Percentiles rank a stretch among this genome's conserved stretches.
These are phyloP conservation scores for Adansonia gregorii DNA, from an alignment of 441 rosid genomes.

Conservation along the genomic window DNA sequence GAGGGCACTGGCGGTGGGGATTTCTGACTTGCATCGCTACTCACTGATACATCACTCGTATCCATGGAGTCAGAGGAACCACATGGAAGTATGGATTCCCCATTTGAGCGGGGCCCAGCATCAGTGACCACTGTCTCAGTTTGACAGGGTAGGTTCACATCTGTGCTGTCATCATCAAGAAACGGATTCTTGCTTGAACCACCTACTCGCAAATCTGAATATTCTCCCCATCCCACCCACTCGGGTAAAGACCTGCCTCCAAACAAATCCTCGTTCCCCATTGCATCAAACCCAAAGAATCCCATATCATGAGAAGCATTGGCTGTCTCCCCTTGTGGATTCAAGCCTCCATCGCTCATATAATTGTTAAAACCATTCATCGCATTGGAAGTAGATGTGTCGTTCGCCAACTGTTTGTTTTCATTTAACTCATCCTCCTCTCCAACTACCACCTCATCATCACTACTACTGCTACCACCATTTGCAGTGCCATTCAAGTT, in stretches of 20 bases:
- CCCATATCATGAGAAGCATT: conserved; percentile 44
- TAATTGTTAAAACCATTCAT: conserved; percentile 41
- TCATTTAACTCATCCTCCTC: conserved; percentile 79
- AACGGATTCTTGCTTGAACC: conserved; percentile 69
- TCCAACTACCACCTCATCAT: conserved; percentile 95
- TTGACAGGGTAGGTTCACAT: conserved; percentile 43
- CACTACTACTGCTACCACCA: conserved; percentile 75
- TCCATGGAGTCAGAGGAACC: conserved; percentile 49
- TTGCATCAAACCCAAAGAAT: conserved; percentile 64
- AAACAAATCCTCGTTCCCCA: conserved; percentile 59
- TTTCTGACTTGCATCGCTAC: conserved; percentile 47
- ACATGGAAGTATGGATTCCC: conserved; percentile 49
- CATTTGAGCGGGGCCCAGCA: conserved; percentile 44
- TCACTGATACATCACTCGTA: conserved; percentile 43
- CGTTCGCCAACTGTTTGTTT: conserved; percentile 51
- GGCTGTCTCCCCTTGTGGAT: conserved; percentile 32
- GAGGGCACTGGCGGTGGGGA: conserved; percentile 59
- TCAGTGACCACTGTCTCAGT: conserved; percentile 42
- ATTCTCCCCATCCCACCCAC: conserved; percentile 89
- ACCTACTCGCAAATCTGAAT: conserved; percentile 55
- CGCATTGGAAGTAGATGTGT: conserved; percentile 61
- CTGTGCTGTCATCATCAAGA: conserved; percentile 51
- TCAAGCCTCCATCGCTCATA: conserved; percentile 30
- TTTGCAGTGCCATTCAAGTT: conserved; percentile 65
- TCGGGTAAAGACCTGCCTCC: conserved; percentile 68